phyloP scores from a whole-genome alignment of 148 eudicot genomes.

The Diospyros lotus region DNA sequence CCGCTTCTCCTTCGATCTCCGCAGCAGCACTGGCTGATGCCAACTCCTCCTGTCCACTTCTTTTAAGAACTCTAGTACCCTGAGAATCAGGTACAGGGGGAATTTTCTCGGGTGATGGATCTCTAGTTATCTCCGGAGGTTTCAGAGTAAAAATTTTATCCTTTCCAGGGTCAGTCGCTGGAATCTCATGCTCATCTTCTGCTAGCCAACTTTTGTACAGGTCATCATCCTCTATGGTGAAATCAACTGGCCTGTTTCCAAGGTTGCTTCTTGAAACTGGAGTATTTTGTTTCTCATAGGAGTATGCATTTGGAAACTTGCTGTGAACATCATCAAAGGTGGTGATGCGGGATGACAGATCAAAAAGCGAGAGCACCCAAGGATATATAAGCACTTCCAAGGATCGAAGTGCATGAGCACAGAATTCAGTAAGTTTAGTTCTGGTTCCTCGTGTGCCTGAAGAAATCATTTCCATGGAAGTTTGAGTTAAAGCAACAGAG shows the following conservation, averaged over 20 bases:
- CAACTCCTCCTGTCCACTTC: conserved; percentile 13
- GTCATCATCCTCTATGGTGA: conserved; percentile 48
- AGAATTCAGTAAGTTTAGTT: conserved; percentile 58
- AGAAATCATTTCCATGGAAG: conserved; percentile 2
- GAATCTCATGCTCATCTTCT: conserved; percentile 31
- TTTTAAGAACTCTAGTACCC: conserved; percentile 13
- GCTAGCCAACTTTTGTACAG: conserved; percentile 43
- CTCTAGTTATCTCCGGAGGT: conserved; percentile 14
- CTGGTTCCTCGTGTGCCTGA: conserved; percentile 68
- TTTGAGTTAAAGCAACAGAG: neutral
- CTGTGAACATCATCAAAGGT: conserved; percentile 16
- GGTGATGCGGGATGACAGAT: conserved; percentile 28
- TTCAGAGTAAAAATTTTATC: conserved; percentile 14
- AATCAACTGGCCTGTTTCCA: conserved; percentile 18
- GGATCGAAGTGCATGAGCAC: conserved; percentile 66
- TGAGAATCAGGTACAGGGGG: conserved; percentile 1
- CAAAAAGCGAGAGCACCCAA: conserved; percentile 57
- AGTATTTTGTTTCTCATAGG: conserved; percentile 21
- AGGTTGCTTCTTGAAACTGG: conserved; percentile 17
- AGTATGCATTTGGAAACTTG: conserved; percentile 20
- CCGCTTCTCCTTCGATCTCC: conserved; percentile 15
- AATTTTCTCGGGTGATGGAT: conserved; percentile 17
- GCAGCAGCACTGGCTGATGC: conserved; percentile 5
- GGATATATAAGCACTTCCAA: conserved; percentile 87
- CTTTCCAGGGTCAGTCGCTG: conserved; percentile 15